Evolutionary conservation across 805 yeast species (phyloP), one percentile per base, ranked within the genome.

Genomic region (Starmerella bombicola): DNA sequence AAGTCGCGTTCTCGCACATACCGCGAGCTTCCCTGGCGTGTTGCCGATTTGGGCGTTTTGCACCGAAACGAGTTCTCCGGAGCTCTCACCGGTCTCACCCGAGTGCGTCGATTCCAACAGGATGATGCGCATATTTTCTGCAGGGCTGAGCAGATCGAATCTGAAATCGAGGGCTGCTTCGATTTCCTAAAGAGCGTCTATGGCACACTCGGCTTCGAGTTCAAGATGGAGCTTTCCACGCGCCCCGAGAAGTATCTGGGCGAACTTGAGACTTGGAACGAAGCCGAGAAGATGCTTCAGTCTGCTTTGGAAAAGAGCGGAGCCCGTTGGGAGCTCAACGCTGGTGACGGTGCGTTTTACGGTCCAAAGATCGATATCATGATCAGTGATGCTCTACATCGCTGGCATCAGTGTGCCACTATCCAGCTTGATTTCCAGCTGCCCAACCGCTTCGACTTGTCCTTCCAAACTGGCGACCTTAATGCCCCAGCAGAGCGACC

Each of bases 381-480:
- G 81, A 82, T 91, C 57, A 75, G 86, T 51, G 98, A 91, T 63
- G 95, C 96, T 35, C 71, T 85, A 61, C 76, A 74, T 60, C 81
- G 96, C 78, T 84, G 95, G 93, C 91, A 82, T 68, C 98, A 91
- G 68, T 88, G 97, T 73, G 98, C 98, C 47, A 91, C 98, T 42
- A 82, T 91, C 61, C 98, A 91, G 70, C 74, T 91, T 60, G 98
- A 91, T 66, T 91, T 88, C 93, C 98, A 91, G 71, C 72, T 91
- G 58, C 98, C 98, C 51, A 70, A 73, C 55, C 79, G 98, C 66
- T 91, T 91, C 59, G 94, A 81, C 55, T 73, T 91, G 54, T 85
- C 80, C 63, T 91, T 72, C 70, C 80, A 81, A 66, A 72, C 37
- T 40, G 62, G 64, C 10, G 60, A 61, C 38, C 33, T 51, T 22